Evolutionary conservation across 495 filamentous ascomycete species (phyloP).

Genomic region (Aspergillus sparsus): DNA sequence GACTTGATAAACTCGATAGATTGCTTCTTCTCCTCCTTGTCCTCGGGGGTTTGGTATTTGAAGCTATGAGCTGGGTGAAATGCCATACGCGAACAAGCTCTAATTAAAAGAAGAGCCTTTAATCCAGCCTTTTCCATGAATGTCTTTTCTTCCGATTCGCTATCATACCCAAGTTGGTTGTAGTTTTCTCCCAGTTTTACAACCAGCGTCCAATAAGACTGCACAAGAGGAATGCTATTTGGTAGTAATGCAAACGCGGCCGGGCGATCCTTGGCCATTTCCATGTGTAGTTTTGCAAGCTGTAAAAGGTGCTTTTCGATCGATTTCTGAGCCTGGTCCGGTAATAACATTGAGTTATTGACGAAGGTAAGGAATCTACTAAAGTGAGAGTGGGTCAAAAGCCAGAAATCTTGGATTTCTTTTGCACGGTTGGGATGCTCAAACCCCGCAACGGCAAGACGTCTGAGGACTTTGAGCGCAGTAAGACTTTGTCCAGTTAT

Average conservation of each 20-base stretch:
- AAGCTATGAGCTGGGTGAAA: constrained; percentile 79
- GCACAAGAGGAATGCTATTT: constrained; percentile 70
- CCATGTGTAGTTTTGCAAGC: constrained; percentile 85
- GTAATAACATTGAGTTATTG: constrained; percentile 28
- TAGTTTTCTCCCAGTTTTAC: constrained; percentile 72
- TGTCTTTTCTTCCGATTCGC: constrained; percentile 52
- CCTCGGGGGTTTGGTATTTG: constrained; percentile 69
- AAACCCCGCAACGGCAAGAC: constrained; percentile 79
- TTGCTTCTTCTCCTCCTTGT: constrained; percentile 67
- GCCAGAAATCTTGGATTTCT: constrained; percentile 77
- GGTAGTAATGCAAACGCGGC: constrained; percentile 80
- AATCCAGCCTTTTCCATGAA: constrained; percentile 75
- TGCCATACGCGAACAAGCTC: constrained; percentile 79
- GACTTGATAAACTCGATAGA: constrained; percentile 65
- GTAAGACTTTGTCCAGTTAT: constrained; percentile 73
- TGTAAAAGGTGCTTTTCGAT: constrained; percentile 87
- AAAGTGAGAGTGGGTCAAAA: constrained; percentile 67
- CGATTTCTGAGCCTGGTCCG: constrained; percentile 43
- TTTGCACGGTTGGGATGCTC: constrained; percentile 76
- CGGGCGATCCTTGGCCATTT: constrained; percentile 74
- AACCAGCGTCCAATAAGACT: constrained; percentile 80
- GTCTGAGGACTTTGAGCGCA: constrained; percentile 74
- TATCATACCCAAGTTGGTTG: constrained; percentile 51
- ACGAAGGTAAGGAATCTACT: constrained; percentile 59
- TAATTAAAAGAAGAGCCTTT: constrained; percentile 78